Percentiles rank a stretch among this genome's conserved stretches.
Conservation (phyloP, 2,329 filamentous ascomycete species). For the Monosporascus sp. region DNA sequence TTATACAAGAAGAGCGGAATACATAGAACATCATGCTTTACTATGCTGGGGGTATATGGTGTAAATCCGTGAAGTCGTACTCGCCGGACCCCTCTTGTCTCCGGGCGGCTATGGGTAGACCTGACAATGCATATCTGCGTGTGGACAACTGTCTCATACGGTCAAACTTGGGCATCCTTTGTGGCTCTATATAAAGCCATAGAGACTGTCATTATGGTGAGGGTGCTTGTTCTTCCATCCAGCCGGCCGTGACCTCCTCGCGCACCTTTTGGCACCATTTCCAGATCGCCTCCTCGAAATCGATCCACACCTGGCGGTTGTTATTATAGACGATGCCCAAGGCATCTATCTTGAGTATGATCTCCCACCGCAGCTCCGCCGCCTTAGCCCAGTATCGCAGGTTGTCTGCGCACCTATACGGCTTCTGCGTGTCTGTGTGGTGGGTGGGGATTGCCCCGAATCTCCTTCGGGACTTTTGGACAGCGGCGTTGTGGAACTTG, state of each 20-base stretch:
- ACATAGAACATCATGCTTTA: background rate
- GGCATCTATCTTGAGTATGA: slow-evolving; percentile 76
- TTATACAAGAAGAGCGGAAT: too few relatives aligned
- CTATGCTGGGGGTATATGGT: background rate
- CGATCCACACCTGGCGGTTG: slow-evolving; percentile 64
- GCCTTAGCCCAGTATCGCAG: slow-evolving; percentile 95
- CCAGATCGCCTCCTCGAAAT: slow-evolving; percentile 78
- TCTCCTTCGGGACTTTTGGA: slow-evolving; percentile 76
- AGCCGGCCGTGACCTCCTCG: slow-evolving; percentile 73
- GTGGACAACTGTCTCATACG: background rate
- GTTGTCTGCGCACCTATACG: slow-evolving; percentile 91
- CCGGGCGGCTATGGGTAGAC: background rate
- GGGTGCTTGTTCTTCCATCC: slow-evolving; percentile 21
- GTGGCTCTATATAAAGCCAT: background rate
- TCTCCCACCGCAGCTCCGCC: slow-evolving; percentile 89
- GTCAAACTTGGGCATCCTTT: background rate
- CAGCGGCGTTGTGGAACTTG: slow-evolving; percentile 81
- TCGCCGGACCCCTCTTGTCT: background rate
- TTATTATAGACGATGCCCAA: slow-evolving; percentile 79
- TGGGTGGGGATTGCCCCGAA: slow-evolving; percentile 87
- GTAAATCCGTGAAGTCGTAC: background rate
- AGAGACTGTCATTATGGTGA: slow-evolving; percentile 8
- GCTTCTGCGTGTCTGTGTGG: slow-evolving; percentile 90
- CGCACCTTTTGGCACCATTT: slow-evolving; percentile 79
- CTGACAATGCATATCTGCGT: background rate